Evolutionary conservation across 2,329 filamentous ascomycete genomes (phyloP).

Genomic region (Cordyceps tenuipes): DNA sequence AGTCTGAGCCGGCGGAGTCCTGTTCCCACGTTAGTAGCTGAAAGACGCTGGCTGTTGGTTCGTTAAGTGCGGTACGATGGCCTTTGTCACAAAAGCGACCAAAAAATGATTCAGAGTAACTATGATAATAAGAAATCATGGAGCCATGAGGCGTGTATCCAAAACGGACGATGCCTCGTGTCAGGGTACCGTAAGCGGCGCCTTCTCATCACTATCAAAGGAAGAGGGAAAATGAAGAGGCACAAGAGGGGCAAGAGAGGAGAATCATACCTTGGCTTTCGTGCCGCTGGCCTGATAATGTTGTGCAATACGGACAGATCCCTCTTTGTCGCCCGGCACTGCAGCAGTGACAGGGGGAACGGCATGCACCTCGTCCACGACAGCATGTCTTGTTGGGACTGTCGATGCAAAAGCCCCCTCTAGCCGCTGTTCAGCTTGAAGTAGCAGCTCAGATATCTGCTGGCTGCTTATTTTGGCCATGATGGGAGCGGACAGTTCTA

Average conservation of each 20-base stretch:
- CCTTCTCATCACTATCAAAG: constrained; percentile 30
- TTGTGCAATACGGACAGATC: not conserved
- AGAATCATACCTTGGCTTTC: constrained; percentile 21
- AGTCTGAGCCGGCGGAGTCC: constrained; percentile 65
- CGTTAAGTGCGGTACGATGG: not conserved
- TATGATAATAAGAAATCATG: constrained; percentile 53
- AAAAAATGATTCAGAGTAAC: constrained; percentile 58
- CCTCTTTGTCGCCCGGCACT: constrained; percentile 9
- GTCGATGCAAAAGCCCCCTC: constrained; percentile 12
- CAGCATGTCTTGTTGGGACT: not conserved
- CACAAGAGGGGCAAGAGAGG: not conserved
- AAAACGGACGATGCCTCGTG: constrained; percentile 33
- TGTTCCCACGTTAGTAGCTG: constrained; percentile 13
- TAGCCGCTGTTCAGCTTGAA: constrained; percentile 26
- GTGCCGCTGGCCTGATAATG: not conserved
- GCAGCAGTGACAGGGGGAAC: constrained; percentile 14
- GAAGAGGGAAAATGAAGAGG: not conserved
- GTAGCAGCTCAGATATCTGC: constrained; percentile 25
- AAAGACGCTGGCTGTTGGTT: not conserved
- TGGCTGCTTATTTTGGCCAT: constrained; percentile 24
- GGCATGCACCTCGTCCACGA: constrained; percentile 6
- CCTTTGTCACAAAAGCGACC: no score
- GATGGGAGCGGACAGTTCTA: not conserved
- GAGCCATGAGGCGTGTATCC: constrained; percentile 47
- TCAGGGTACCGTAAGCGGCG: constrained; percentile 29